Evolutionary conservation across 1,284 basidiomycete genomes (phyloP).

Genomic region (Cutaneotrichosporon cutaneum): DNA sequence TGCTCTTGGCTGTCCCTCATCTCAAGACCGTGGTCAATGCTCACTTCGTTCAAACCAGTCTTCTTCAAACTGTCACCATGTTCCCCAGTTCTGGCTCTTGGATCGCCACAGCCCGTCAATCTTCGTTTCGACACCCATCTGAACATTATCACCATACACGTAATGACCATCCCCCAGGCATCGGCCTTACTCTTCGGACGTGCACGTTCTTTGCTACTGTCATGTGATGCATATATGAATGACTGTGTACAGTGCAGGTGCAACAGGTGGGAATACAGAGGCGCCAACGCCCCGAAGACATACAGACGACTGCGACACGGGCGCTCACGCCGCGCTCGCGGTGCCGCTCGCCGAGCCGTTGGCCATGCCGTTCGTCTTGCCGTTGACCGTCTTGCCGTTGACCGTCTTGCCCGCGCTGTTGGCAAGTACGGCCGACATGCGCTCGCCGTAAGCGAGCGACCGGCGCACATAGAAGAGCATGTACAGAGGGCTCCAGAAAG

Average conservation of each 20-base stretch:
- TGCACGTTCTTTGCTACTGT: background rate
- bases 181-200: background rate
- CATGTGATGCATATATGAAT: background rate
- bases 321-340: background rate
- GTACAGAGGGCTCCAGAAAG: too few relatives aligned
- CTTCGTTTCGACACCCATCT: background rate
- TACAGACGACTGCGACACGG: background rate
- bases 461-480: slow-evolving; percentile 93
- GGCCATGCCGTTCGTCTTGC: slow-evolving; percentile 9
- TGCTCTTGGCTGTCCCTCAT: background rate
- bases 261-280: slow-evolving; percentile 1
- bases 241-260: slow-evolving; percentile 1
- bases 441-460: slow-evolving; percentile 66
- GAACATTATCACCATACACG: background rate
- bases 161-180: background rate
- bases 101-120: background rate
- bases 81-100: background rate
- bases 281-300: background rate
- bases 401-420: slow-evolving; percentile 18
- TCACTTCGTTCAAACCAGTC: background rate
- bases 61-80: background rate
- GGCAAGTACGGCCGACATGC: slow-evolving; percentile 24
- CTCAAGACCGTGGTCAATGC: background rate
- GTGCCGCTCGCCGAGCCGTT: slow-evolving; percentile 8
- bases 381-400: slow-evolving; percentile 12